phyloP scores from a whole-genome alignment of 129 eudicot species.

The Glebionis coronaria region DNA sequence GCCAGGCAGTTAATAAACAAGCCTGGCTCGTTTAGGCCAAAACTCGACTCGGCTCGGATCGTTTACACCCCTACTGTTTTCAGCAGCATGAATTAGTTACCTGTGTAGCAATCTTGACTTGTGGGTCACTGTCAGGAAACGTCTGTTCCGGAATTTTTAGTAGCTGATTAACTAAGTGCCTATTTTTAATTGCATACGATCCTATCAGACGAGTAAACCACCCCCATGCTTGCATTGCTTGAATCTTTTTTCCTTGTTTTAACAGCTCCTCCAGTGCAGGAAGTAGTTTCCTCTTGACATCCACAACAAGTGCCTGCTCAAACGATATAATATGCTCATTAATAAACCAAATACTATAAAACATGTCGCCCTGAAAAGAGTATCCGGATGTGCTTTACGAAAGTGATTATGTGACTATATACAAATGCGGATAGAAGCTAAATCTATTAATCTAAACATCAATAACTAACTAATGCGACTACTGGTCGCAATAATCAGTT shows the following conservation, averaged over 20 bases:
- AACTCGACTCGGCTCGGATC: no score
- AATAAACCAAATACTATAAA: conserved; percentile 14
- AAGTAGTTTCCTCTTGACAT: conserved; percentile 58
- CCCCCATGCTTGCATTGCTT: conserved; percentile 76
- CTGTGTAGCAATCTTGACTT: conserved; percentile 79
- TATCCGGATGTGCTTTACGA: not conserved
- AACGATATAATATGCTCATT: conserved; percentile 2
- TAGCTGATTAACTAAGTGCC: conserved; percentile 63
- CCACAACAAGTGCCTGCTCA: conserved; percentile 52
- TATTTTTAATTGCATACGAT: conserved; percentile 50
- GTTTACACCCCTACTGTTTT: no score
- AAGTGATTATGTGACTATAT: not conserved
- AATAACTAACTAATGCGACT: no score
- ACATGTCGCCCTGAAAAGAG: not conserved
- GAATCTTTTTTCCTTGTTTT: conserved; percentile 66
- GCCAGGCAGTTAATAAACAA: no score
- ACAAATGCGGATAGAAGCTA: not conserved
- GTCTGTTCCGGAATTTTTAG: conserved; percentile 73
- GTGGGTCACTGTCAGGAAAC: conserved; percentile 69
- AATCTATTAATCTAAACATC: conserved; percentile 1
- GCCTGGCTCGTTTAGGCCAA: no score
- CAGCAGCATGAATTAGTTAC: conserved; percentile 26
- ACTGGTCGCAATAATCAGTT: not conserved
- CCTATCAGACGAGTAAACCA: conserved; percentile 76
- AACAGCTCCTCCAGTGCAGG: conserved; percentile 53